Conservation (phyloP, 2,329 filamentous ascomycete genomes). For the Chrysoporthe cubensis region DNA sequence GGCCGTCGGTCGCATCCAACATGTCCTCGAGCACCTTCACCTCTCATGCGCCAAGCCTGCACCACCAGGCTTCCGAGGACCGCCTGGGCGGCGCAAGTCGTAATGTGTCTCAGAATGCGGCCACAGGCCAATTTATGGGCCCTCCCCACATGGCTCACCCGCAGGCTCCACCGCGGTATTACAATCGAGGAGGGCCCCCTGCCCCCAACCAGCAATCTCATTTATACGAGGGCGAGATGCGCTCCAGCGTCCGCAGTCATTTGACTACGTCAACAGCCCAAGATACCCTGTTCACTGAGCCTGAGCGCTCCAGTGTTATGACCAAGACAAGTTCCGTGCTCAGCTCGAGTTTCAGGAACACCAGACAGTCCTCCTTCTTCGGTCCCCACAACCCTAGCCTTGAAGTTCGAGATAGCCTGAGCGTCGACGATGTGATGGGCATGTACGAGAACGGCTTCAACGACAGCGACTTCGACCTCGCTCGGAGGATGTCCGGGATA, state of each 20-base stretch:
- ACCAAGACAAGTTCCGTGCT: constrained; percentile 78
- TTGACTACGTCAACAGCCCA: constrained; percentile 57
- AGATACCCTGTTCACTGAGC: constrained; percentile 57
- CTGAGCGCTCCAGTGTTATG: constrained; percentile 79
- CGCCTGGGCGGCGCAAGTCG: constrained; percentile 23
- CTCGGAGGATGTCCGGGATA: constrained; percentile 32
- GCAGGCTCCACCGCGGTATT: constrained; percentile 24
- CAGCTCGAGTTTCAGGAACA: constrained; percentile 35
- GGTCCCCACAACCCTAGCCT: constrained; percentile 25
- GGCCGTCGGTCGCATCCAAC: constrained; percentile 25
- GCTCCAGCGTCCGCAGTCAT: constrained; percentile 62
- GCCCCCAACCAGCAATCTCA: constrained; percentile 40
- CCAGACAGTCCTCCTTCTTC: constrained; percentile 29
- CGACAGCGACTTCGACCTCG: constrained; percentile 52
- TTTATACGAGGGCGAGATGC: constrained; percentile 54
- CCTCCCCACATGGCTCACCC: constrained; percentile 27
- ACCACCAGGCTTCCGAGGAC: constrained; percentile 26
- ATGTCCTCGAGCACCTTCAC: constrained; percentile 26
- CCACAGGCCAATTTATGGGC: constrained; percentile 26
- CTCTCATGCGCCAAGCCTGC: constrained; percentile 21
- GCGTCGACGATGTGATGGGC: constrained; percentile 70
- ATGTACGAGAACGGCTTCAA: constrained; percentile 69
- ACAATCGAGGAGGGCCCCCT: constrained; percentile 25
- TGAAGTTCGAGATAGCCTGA: constrained; percentile 53
- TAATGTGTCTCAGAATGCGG: constrained; percentile 29